Conservation (phyloP, 441 rosid genomes). For the Gossypium schwendimanii region DNA sequence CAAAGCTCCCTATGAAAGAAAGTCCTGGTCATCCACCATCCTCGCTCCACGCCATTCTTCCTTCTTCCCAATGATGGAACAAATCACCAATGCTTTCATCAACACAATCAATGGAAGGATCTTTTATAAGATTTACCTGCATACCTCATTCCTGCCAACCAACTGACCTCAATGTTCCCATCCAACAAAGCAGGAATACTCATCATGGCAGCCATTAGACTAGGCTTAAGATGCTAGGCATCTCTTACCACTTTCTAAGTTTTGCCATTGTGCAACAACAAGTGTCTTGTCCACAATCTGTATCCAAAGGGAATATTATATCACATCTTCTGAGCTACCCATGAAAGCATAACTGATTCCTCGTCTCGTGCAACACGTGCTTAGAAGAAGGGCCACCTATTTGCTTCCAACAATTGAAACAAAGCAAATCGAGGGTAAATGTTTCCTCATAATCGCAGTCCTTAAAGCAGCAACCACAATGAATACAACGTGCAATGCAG, state of each 20-base stretch:
- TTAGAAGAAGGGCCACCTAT: constrained; percentile 13
- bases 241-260: not conserved
- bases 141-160: not conserved
- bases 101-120: not conserved
- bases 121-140: not conserved
- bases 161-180: not conserved
- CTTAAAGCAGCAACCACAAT: constrained; percentile 34
- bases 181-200: constrained; percentile 5
- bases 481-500: constrained; percentile 35
- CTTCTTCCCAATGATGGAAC: not conserved
- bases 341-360: constrained; percentile 21
- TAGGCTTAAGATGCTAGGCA: not conserved
- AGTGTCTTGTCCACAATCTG: not conserved
- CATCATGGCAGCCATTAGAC: not conserved
- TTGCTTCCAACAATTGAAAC: constrained; percentile 20
- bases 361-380: constrained; percentile 14
- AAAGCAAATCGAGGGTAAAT: constrained; percentile 27
- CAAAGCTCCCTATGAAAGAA: not conserved
- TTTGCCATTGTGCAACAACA: constrained; percentile 6
- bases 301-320: not conserved
- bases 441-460: constrained; percentile 29
- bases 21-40: not conserved
- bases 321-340: constrained; percentile 16
- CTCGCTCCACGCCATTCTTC: not conserved
- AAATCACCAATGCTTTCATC: not conserved